Conservation (phyloP, 257 asterid species). For the Nicotiana obtusifolia region DNA sequence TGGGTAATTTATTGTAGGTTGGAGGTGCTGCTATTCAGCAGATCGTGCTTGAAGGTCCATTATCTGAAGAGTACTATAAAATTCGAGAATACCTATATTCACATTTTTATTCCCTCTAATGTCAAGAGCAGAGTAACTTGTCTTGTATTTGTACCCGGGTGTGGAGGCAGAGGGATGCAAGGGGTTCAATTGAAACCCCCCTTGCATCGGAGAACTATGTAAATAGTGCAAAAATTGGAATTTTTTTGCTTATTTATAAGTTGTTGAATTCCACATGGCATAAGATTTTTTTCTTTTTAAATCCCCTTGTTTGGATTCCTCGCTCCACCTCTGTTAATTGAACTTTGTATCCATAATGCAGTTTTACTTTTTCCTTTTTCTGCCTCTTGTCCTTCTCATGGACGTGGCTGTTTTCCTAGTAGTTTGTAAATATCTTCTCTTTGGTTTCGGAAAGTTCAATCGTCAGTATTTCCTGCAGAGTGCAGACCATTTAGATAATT, state of each 20-base stretch:
- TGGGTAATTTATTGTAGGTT: slow-evolving; percentile 37
- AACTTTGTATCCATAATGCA: neutral
- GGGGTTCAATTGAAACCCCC: too few relatives aligned
- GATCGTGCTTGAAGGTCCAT: slow-evolving; percentile 90
- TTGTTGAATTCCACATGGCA: too few relatives aligned
- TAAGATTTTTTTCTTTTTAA: too few relatives aligned
- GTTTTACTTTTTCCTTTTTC: neutral
- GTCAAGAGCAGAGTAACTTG: too few relatives aligned
- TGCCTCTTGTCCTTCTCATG: neutral
- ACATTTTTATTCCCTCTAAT: slow-evolving; percentile 76
- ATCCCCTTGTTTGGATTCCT: too few relatives aligned
- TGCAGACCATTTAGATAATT: neutral
- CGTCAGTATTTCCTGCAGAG: neutral
- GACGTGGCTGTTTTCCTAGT: neutral
- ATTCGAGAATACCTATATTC: slow-evolving; percentile 76
- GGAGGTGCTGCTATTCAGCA: slow-evolving; percentile 76
- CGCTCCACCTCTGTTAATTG: too few relatives aligned
- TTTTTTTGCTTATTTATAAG: too few relatives aligned
- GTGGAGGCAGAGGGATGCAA: too few relatives aligned
- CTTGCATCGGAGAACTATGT: too few relatives aligned
- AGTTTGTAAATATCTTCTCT: neutral
- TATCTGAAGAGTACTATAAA: slow-evolving; percentile 83
- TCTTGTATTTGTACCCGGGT: neutral
- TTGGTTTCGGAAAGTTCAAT: neutral
- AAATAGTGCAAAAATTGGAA: too few relatives aligned